phyloP scores from a whole-genome alignment of 805 yeast genomes.

The Saturnispora sanitii region DNA sequence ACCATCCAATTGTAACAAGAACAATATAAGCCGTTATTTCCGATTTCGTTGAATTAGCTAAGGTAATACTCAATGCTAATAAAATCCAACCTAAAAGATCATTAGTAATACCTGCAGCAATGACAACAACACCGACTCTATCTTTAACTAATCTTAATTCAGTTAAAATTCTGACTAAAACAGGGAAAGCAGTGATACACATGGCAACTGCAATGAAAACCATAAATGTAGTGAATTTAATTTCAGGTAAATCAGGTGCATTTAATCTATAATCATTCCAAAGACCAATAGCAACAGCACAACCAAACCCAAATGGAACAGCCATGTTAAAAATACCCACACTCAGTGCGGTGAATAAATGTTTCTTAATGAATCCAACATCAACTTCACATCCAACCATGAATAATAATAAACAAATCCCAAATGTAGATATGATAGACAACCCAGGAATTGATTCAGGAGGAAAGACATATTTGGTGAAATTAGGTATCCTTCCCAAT shows the following conservation, averaged over 20 bases:
- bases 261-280: constrained; percentile 43
- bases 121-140: constrained; percentile 61
- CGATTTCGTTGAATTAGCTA: constrained; percentile 65
- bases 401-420: constrained; percentile 65
- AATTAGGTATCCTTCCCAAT: constrained; percentile 60
- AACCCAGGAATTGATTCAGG: constrained; percentile 50
- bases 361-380: constrained; percentile 48
- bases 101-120: constrained; percentile 75
- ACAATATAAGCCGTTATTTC: constrained; percentile 62
- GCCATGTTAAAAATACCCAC: constrained; percentile 70
- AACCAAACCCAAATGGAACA: constrained; percentile 73
- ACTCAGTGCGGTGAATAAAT: constrained; percentile 48
- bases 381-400: constrained; percentile 77
- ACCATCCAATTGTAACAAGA: constrained; percentile 61
- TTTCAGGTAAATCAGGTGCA: constrained; percentile 25
- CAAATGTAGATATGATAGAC: constrained; percentile 61
- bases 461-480: constrained; percentile 59
- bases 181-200: constrained; percentile 83
- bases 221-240: constrained; percentile 64
- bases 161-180: constrained; percentile 65
- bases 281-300: constrained; percentile 58
- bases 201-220: constrained; percentile 77
- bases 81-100: constrained; percentile 78
- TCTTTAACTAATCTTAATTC: constrained; percentile 63
- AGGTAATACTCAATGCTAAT: constrained; percentile 63